phyloP scores from a whole-genome alignment of 169 alveolate genomes.

The Babesia ovata region DNA sequence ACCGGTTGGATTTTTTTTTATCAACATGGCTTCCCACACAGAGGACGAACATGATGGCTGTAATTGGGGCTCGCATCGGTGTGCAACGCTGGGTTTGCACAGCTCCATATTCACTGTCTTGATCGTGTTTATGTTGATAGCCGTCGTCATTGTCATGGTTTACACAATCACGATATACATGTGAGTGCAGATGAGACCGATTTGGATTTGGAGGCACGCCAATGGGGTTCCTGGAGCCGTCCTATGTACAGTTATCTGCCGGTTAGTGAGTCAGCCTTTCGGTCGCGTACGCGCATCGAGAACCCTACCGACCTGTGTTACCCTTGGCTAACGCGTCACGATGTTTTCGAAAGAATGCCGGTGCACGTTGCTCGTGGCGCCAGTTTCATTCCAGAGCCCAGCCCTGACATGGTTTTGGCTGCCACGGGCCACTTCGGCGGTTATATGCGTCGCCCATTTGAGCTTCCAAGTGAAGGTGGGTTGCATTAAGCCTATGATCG shows the following conservation, averaged over 20 bases:
- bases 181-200: conserved; percentile 74
- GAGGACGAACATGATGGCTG: conserved; percentile 13
- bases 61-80: not conserved
- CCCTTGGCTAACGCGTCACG: conserved; percentile 56
- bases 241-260: conserved; percentile 56
- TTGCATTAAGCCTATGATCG: not conserved
- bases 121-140: conserved; percentile 7
- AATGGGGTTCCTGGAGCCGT: conserved; percentile 80
- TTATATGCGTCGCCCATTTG: conserved; percentile 27
- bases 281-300: conserved; percentile 31
- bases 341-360: conserved; percentile 55
- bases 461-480: conserved; percentile 26
- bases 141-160: not conserved
- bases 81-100: not conserved
- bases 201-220: conserved; percentile 75
- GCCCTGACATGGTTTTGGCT: conserved; percentile 71
- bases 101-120: conserved; percentile 14
- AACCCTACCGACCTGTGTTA: conserved; percentile 59
- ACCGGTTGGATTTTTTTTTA: not conserved
- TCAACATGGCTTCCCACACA: not conserved
- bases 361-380: conserved; percentile 35
- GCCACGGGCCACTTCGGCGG: conserved; percentile 77
- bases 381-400: conserved; percentile 70
- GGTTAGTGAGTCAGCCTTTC: conserved; percentile 34
- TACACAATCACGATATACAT: not conserved